Percentiles rank a stretch among this genome's conserved stretches.
These are phyloP conservation scores for Neurospora sp. DNA, from an alignment of 495 filamentous ascomycete genomes.

Conservation along the genomic window DNA sequence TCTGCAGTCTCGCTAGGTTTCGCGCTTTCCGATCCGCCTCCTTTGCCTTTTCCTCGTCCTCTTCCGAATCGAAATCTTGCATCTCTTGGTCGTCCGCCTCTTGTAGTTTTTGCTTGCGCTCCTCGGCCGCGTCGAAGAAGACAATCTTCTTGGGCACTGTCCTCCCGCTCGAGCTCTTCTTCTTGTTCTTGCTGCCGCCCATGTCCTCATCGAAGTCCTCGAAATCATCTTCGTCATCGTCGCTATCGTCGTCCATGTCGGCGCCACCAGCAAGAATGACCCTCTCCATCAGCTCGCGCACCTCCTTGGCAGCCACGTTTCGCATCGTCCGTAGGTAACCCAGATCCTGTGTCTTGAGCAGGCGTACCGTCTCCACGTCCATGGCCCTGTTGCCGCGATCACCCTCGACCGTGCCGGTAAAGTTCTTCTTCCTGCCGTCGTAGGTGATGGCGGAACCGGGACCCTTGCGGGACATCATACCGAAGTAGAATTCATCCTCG, in stretches of 20 bases:
- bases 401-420: slow-evolving; percentile 45
- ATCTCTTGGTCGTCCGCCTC: slow-evolving; percentile 34
- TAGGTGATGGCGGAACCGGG: slow-evolving; percentile 17
- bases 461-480: slow-evolving; percentile 61
- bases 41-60: slow-evolving; percentile 39
- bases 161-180: not conserved
- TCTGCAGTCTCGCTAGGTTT: slow-evolving; percentile 30
- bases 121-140: slow-evolving; percentile 30
- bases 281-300: slow-evolving; percentile 33
- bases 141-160: slow-evolving; percentile 33
- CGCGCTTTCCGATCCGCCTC: slow-evolving; percentile 36
- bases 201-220: slow-evolving; percentile 17
- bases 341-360: slow-evolving; percentile 93
- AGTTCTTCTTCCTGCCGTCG: slow-evolving; percentile 30
- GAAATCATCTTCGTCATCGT: slow-evolving; percentile 21
- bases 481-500: slow-evolving; percentile 93
- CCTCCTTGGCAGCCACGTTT: slow-evolving; percentile 40
- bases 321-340: slow-evolving; percentile 67
- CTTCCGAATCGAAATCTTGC: slow-evolving; percentile 22
- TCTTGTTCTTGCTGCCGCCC: slow-evolving; percentile 1
- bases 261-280: slow-evolving; percentile 27
- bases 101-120: slow-evolving; percentile 20
- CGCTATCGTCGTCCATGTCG: slow-evolving; percentile 13
- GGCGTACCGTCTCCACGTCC: slow-evolving; percentile 62
- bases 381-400: slow-evolving; percentile 52